Base-by-base conservation (phyloP, 2,329 filamentous ascomycete genomes). In the Ramularia endophylla region DNA sequence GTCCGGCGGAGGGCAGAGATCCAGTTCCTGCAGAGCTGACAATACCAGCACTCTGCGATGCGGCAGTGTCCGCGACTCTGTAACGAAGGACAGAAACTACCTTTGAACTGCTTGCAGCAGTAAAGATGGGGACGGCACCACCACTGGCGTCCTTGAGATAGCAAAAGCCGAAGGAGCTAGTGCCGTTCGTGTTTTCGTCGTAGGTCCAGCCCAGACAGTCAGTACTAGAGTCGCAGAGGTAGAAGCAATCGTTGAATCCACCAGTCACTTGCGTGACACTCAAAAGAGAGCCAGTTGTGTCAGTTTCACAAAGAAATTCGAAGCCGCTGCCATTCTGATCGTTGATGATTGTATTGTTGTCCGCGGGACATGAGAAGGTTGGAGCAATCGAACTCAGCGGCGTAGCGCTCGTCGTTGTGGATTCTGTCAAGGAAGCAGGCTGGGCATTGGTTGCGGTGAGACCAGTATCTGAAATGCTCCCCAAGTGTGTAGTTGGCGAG, bases 181-280 rank as follows among this genome's bases (percentile, higher is more conserved):
- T 41, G 9, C 54, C 53, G 32, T 52, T 48, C 9, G 42, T 43
- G 11, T 47, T 47, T 13, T 52, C 49, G 2, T 44, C 35, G 36
- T 53, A 58, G 2, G 43, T 48, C 43, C 51, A 55, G 3, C 43
- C 55, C 11, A 42, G 47, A 41, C 54, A 58, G n/a, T 37, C 45
- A 3, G 43, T 13, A 8, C 36, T 38, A 27, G 17, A 31, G 27
- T 54, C 51, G 36, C 55, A 57, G 8, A 51, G 39, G 6, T 28
- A 38, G 41, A 57, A 54, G 30, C 54, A 58, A 12, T 54, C 51
- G 37, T 51, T 41, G 38, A 46, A 51, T 7, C 36, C 37, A 11
- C 13, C 36, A 3, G 36, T 16, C 8, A 37, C 41, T 30, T 32
- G n/a, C 11, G 36, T 37, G 13, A 40, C 36, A 15, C 37, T 32